A percentile compares a stretch with the other conserved stretches of the same genome.
These are phyloP conservation scores for Botrytis paeoniae DNA, from an alignment of 2,329 filamentous ascomycete species.

Conservation along the genomic window DNA sequence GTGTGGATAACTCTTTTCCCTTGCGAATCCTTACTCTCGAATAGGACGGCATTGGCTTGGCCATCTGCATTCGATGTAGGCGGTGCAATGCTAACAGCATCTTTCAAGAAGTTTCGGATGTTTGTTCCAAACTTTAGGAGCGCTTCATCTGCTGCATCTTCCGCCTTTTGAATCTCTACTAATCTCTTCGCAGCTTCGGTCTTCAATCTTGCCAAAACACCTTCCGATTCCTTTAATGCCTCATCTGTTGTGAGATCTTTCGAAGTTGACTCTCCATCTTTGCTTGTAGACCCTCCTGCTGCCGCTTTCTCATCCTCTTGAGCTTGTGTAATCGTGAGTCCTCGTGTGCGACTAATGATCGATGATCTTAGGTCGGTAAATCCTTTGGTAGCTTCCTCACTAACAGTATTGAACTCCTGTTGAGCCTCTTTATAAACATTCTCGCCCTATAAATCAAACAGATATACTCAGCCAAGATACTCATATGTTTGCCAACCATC, in stretches of 20 bases:
- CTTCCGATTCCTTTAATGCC: constrained; percentile 49
- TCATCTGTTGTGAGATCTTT: constrained; percentile 48
- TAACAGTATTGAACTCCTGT: constrained; percentile 77
- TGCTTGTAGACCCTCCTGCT: constrained; percentile 22
- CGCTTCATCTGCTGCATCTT: constrained; percentile 95
- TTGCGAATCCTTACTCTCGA: constrained; percentile 87
- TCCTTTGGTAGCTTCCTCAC: constrained; percentile 78
- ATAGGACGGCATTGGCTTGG: constrained; percentile 66
- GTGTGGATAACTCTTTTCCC: constrained; percentile 94
- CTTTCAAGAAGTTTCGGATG: constrained; percentile 82
- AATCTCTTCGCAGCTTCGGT: constrained; percentile 76
- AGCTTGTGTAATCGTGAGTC: constrained; percentile 55
- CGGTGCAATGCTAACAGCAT: constrained; percentile 84
- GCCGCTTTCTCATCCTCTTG: constrained; percentile 29
- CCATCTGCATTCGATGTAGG: constrained; percentile 53
- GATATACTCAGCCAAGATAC: constrained; percentile 4
- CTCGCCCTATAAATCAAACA: constrained; percentile 58
- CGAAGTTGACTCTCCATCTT: constrained; percentile 35
- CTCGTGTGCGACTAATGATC: constrained; percentile 70
- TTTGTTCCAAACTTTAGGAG: constrained; percentile 88
- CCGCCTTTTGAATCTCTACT: constrained; percentile 85
- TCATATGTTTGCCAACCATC: constrained; percentile 12
- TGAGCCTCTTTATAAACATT: constrained; percentile 78
- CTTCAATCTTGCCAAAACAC: constrained; percentile 73
- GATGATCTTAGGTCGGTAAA: constrained; percentile 67